A percentile compares a stretch with the other conserved stretches of the same genome.
Conservation (phyloP, 2,329 filamentous ascomycete species). For the Taxawa tesnikishii region DNA sequence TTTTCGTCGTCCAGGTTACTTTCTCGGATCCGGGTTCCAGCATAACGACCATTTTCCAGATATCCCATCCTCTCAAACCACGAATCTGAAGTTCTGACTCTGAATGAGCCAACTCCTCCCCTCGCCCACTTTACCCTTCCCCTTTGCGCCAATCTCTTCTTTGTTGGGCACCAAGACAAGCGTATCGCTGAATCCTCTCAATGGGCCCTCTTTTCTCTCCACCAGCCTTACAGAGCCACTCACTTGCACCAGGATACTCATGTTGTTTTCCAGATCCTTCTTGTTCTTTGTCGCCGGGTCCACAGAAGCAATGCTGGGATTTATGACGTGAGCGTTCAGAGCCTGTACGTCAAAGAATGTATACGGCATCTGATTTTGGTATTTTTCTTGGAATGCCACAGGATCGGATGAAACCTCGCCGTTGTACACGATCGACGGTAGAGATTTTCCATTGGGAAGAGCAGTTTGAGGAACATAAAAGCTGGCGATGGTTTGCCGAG, state of each 20-base stretch:
- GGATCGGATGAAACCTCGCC: slow-evolving; percentile 54
- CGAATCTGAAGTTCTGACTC: slow-evolving; percentile 30
- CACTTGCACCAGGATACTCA: slow-evolving; percentile 60
- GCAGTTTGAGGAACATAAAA: slow-evolving; percentile 57
- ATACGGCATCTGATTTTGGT: slow-evolving; percentile 52
- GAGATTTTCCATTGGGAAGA: slow-evolving; percentile 38
- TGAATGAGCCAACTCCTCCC: slow-evolving; percentile 27
- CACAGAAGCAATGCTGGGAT: slow-evolving; percentile 42
- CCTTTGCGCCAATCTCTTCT: slow-evolving; percentile 18
- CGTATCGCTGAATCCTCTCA: slow-evolving; percentile 65
- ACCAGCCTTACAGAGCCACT: slow-evolving; percentile 61
- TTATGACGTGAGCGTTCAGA: slow-evolving; percentile 67
- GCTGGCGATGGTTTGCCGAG: slow-evolving; percentile 43
- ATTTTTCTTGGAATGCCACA: slow-evolving; percentile 53
- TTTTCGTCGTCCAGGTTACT: too few relatives aligned
- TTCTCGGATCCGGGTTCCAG: too few relatives aligned
- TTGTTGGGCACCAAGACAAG: slow-evolving; percentile 62
- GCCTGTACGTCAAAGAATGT: slow-evolving; percentile 62
- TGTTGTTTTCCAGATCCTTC: slow-evolving; percentile 41
- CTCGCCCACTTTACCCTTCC: slow-evolving; percentile 17
- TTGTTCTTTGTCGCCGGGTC: slow-evolving; percentile 38
- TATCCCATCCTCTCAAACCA: slow-evolving; percentile 19
- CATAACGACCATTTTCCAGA: too few relatives aligned
- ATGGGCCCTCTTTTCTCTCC: slow-evolving; percentile 44
- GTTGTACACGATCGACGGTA: slow-evolving; percentile 66